Evolutionary conservation across 345 rosid species (phyloP).

Genomic region (Tarenaya hassleriana): DNA sequence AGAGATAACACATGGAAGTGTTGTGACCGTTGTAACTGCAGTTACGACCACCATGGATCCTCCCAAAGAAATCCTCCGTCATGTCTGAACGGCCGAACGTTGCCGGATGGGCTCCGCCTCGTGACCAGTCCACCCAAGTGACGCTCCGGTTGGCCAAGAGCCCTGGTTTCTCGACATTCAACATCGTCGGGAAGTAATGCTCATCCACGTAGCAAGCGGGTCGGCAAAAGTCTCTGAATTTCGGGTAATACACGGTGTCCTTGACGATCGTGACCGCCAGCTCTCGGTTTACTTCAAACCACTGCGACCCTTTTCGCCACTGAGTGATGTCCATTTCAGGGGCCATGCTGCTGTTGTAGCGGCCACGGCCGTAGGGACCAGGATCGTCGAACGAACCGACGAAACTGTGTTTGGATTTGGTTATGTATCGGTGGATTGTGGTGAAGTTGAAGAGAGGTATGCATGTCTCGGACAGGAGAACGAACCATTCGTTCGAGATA

Average conservation of each 20-base stretch:
- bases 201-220: constrained; percentile 95
- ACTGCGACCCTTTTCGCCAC: constrained; percentile 94
- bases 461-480: constrained; percentile 94
- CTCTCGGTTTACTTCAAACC: constrained; percentile 81
- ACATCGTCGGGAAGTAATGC: constrained; percentile 94
- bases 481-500: constrained; percentile 74
- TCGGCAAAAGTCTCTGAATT: constrained; percentile 63
- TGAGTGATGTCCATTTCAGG: constrained; percentile 68
- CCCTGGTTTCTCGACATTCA: constrained; percentile 56
- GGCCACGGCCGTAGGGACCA: constrained; percentile 82
- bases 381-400: constrained; percentile 85
- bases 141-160: constrained; percentile 73
- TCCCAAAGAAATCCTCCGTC: constrained; percentile 54
- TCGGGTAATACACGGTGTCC: constrained; percentile 56
- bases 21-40: constrained; percentile 58
- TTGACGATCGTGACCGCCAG: constrained; percentile 63
- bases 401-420: constrained; percentile 62
- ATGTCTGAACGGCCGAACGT: constrained; percentile 73
- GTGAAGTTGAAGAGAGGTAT: constrained; percentile 80
- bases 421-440: constrained; percentile 54
- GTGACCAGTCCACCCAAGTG: constrained; percentile 97
- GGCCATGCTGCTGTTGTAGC: constrained; percentile 64
- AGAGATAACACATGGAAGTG: constrained; percentile 47
- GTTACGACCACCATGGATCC: constrained; percentile 29
- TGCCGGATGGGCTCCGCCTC: constrained; percentile 93